phyloP scores from a whole-genome alignment of 2,329 filamentous ascomycete genomes.

The Tolypocladium tundrense region DNA sequence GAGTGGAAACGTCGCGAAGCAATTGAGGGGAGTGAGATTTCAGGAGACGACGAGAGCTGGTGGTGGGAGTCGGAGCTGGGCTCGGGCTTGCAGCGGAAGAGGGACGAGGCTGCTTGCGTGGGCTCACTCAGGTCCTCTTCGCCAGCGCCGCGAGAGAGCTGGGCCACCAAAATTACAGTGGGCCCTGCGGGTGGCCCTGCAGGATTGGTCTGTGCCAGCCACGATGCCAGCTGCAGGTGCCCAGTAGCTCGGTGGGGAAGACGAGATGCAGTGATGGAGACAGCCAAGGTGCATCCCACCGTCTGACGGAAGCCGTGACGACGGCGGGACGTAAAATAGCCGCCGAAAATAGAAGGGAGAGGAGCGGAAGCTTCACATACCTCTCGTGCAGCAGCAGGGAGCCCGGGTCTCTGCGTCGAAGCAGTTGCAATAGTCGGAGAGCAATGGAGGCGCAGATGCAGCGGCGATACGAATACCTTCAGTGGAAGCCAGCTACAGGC shows the following conservation, averaged over 20 bases:
- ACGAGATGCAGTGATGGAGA: background rate
- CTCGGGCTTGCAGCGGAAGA: background rate
- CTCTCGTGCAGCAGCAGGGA: background rate
- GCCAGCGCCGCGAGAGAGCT: slow-evolving; percentile 4
- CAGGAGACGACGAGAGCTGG: slow-evolving; percentile 9
- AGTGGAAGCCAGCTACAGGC: background rate
- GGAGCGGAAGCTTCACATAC: background rate
- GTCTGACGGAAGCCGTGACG: slow-evolving; percentile 3
- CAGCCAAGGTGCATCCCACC: slow-evolving; percentile 1
- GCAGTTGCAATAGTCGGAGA: background rate
- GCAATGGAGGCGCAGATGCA: background rate
- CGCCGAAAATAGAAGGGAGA: background rate
- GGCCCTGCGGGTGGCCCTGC: slow-evolving; percentile 5
- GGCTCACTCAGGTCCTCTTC: background rate
- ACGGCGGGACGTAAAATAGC: background rate
- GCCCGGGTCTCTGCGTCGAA: background rate
- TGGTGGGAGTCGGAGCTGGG: slow-evolving; percentile 10
- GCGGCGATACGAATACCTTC: background rate
- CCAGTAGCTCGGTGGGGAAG: slow-evolving; percentile 1
- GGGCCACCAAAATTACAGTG: slow-evolving; percentile 13
- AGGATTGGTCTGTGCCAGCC: slow-evolving; percentile 2
- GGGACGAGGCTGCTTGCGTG: background rate
- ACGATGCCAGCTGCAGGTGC: slow-evolving; percentile 5
- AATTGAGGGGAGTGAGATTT: slow-evolving; percentile 12
- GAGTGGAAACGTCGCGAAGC: slow-evolving; percentile 4